Conservation (phyloP, 805 yeast species). For the Henningerozyma blattae region DNA sequence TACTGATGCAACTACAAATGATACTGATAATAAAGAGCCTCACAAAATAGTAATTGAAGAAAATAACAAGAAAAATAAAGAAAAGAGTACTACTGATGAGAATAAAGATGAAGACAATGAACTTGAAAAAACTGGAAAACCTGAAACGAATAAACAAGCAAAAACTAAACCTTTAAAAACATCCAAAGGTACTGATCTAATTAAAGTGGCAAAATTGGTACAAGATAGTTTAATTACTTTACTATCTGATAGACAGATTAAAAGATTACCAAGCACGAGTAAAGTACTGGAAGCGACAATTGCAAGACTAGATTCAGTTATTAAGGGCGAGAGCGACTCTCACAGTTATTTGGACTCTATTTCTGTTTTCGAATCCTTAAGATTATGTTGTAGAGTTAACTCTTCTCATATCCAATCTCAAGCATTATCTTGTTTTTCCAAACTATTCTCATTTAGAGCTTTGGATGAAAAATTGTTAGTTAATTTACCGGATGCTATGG, state of each 20-base stretch:
- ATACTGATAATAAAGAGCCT: no score
- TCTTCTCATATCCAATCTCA: constrained; percentile 52
- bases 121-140: neutral
- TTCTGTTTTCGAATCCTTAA: constrained; percentile 67
- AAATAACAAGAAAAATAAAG: neutral
- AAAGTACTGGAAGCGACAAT: constrained; percentile 23
- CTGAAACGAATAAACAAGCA: constrained; percentile 1
- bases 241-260: constrained; percentile 47
- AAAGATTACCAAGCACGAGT: constrained; percentile 30
- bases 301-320: constrained; percentile 15
- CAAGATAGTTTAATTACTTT: constrained; percentile 49
- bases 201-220: constrained; percentile 30
- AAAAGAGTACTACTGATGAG: constrained; percentile 11
- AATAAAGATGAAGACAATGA: constrained; percentile 10
- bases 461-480: constrained; percentile 51
- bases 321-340: constrained; percentile 11
- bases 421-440: constrained; percentile 79
- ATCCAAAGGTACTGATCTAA: constrained; percentile 14
- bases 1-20: no score
- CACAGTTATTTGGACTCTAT: constrained; percentile 30
- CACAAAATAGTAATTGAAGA: no score
- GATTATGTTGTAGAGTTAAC: constrained; percentile 59
- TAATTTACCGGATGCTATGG: constrained; percentile 30
- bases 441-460: constrained; percentile 70
- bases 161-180: constrained; percentile 1